Conservation (phyloP, 2,329 filamentous ascomycete species). For the Clonostachys sp. region DNA sequence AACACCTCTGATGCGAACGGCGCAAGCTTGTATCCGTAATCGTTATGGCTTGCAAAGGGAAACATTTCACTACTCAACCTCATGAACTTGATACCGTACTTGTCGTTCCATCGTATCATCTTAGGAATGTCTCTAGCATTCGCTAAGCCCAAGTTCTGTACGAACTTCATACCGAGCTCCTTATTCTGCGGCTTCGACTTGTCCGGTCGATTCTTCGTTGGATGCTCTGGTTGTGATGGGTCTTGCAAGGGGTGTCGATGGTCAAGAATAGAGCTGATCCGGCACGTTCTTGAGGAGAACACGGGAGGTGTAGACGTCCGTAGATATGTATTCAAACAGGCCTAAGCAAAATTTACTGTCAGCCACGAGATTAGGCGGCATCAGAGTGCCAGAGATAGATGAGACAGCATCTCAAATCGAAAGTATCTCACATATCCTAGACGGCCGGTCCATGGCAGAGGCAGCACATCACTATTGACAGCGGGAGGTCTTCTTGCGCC, state of each 20-base stretch:
- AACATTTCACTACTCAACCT: constrained; percentile 95
- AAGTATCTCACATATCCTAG: constrained; percentile 70
- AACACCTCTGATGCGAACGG: constrained; percentile 78
- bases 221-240: constrained; percentile 70
- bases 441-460: constrained; percentile 85
- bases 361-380: not conserved
- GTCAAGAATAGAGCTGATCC: constrained; percentile 85
- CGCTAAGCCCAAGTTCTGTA: constrained; percentile 72
- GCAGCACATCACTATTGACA: constrained; percentile 77
- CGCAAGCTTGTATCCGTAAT: constrained; percentile 80
- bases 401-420: not conserved
- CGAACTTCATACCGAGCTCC: constrained; percentile 64
- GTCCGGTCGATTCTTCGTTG: constrained; percentile 83
- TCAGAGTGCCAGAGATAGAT: too few species aligned
- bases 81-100: constrained; percentile 88
- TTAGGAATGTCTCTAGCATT: constrained; percentile 82
- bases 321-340: constrained; percentile 89
- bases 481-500: constrained; percentile 59
- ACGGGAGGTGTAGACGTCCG: constrained; percentile 76
- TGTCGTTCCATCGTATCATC: constrained; percentile 88
- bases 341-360: constrained; percentile 33
- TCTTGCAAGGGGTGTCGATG: constrained; percentile 79
- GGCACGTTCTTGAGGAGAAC: constrained; percentile 87
- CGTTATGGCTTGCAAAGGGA: constrained; percentile 84
- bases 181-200: constrained; percentile 63